Base-by-base conservation (phyloP, 306 rosid genomes). In the Quercus robur region DNA sequence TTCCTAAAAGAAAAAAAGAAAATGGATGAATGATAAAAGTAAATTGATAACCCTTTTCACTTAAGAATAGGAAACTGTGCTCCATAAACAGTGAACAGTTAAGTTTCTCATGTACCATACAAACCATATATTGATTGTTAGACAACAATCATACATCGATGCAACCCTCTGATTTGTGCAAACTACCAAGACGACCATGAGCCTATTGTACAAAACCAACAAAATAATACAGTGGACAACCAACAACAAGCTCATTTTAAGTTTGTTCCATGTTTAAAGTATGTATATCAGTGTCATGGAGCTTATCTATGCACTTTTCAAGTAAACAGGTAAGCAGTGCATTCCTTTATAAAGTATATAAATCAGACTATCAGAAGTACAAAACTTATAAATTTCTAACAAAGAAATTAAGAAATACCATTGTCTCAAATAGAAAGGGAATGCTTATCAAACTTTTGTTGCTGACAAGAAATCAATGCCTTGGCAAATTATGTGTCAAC, bases 321-420 rank as follows among this genome's bases (percentile, higher is more conserved):
- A 13, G 12, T 21, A 46, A 46, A 51, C 13, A 26, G 38, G 41
- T 20, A 70, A 75, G 11, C 19, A 31, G 17, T 57, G 51, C 23
- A 69, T 51, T 41, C 12, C 23, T 35, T 23, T 30, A 55, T 14
- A n/a, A 70, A n/a, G 9, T 23, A 51, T 19, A 5, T 15, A 49
- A 46, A 71, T 6, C 17, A 28, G 20, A 11, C 26, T 23, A 44
- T 18, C 21, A 23, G 21, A n/a, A 14, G 68, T 58, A 55, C 28
- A 56, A 23, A 62, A 59, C 31, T 1, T 61, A 31, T 59, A 30
- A 79, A 46, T n/a, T 31, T n/a, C 3, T 25, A 46, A 35, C 52
- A 62, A 67, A 77, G 35, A 59, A 44, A 63, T 74, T 73, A 69
- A 73, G 38, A 58, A 78, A 86, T 90, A 90, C 97, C 97, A 90